Percentiles rank a stretch among this genome's conserved stretches.
Evolutionary conservation across 1,139 yeast species (phyloP).

Genomic region (Pichia sp.): DNA sequence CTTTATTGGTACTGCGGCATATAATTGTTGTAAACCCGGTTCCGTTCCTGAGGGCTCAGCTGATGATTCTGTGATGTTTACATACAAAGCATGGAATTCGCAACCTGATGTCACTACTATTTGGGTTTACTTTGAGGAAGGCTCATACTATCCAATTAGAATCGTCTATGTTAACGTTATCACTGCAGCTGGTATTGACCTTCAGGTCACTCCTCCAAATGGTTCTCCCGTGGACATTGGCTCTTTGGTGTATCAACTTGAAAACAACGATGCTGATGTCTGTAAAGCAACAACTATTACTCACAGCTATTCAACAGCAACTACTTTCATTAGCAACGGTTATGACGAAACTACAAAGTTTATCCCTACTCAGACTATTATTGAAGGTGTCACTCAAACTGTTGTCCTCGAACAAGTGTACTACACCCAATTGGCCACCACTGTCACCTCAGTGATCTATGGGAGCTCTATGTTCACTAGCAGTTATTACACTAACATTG

Average conservation of each 20-base stretch:
- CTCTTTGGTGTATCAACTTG: conserved; percentile 8
- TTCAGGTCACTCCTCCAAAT: conserved; percentile 14
- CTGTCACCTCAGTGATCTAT: not conserved
- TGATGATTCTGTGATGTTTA: conserved; percentile 3
- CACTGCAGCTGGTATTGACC: conserved; percentile 9
- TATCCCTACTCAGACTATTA: conserved; percentile 1
- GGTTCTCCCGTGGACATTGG: conserved; percentile 10
- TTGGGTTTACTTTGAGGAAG: conserved; percentile 8
- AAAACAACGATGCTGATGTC: not conserved
- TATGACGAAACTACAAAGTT: conserved; percentile 4
- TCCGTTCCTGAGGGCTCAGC: conserved; percentile 5
- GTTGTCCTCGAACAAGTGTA: conserved; percentile 6
- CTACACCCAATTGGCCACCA: not conserved
- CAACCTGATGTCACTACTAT: not conserved
- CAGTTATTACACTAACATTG: conserved; percentile 3
- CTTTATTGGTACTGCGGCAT: conserved; percentile 23
- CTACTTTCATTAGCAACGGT: conserved; percentile 1
- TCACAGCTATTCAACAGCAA: conserved; percentile 2
- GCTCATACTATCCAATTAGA: conserved; percentile 14
- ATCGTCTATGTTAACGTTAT: conserved; percentile 10
- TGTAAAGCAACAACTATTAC: conserved; percentile 7
- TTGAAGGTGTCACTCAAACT: conserved; percentile 2
- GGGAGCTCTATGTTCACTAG: conserved; percentile 4
- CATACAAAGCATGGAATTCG: conserved; percentile 4
- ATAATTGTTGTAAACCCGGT: conserved; percentile 24